Evolutionary conservation across 768 basidiomycete species (phyloP), one percentile per base, ranked within the genome.

Genomic region (Lentinula boryana): DNA sequence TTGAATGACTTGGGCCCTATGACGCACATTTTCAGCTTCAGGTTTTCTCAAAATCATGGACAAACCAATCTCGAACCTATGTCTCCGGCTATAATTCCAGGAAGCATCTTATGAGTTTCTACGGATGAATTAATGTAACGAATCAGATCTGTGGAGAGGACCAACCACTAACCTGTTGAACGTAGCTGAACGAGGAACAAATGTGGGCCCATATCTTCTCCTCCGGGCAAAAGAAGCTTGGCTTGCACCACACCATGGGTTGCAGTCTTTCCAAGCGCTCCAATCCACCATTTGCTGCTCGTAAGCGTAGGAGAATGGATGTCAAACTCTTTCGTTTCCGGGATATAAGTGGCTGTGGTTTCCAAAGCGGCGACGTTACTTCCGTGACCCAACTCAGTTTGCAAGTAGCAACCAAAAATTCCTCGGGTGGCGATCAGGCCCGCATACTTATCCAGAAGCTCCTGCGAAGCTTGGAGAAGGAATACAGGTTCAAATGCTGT

Each of bases 211-310:
- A 83, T 70, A 64, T 85, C 82, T 67, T 79, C 76, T 16, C 82
- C 85, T 1, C 71, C 77, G 0, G 86, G 84, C 0, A 91, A 74
- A 40, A 88, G 82, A 9, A 93, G 75, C 68, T 87, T 85, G 3
- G 91, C 89, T 69, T 91, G 89, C 0, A 91, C 82, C 13, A 89
- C 80, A 4, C 88, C 88, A 68, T 91, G 88, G 0, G 88, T 90
- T 0, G 89, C 83, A 0, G 85, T 86, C 72, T 84, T 86, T 0
- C 84, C 89, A 13, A 89, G 73, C 5, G 78, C 86, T 7, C 90
- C 89, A 58, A 89, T 82, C 91, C 90, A 93, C 89, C 89, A 93
- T 68, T 93, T 93, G 63, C 77, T 83, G 62, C 87, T 88, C 1
- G 88, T 88, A 23, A 90, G 65, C 0, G 85, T 85, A 0, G 91